These are phyloP conservation scores for Cladophialophora exuberans DNA, from an alignment of 2,329 filamentous ascomycete species.

Conservation along the genomic window DNA sequence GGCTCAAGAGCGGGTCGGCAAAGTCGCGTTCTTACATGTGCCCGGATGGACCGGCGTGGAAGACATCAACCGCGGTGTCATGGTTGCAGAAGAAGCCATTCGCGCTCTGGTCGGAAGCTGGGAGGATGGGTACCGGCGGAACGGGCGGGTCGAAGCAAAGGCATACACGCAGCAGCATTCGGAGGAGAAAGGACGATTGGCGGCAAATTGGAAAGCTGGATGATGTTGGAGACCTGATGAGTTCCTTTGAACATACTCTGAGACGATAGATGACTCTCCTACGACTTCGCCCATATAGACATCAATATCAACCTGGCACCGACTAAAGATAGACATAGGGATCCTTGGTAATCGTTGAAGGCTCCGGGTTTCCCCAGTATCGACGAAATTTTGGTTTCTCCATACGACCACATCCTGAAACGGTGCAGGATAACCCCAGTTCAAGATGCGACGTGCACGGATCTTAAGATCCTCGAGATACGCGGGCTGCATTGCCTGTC, in stretches of 20 bases:
- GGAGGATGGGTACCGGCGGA: slow-evolving; percentile 33
- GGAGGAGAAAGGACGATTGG: slow-evolving; percentile 8
- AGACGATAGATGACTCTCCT: too few species aligned
- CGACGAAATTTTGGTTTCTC: too few species aligned
- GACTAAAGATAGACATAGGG: too few species aligned
- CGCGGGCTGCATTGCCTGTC: background rate
- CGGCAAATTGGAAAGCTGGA: slow-evolving; percentile 3
- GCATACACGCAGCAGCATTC: slow-evolving; percentile 26
- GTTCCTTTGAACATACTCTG: too few species aligned
- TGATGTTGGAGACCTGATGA: background rate
- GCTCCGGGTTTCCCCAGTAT: too few species aligned
- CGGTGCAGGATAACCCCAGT: too few species aligned
- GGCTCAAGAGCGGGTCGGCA: slow-evolving; percentile 35
- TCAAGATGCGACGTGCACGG: background rate
- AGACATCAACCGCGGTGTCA: slow-evolving; percentile 44
- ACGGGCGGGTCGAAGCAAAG: background rate
- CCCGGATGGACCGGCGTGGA: slow-evolving; percentile 61
- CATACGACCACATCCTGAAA: too few species aligned
- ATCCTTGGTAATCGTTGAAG: too few species aligned
- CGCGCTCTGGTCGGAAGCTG: slow-evolving; percentile 47
- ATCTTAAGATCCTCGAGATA: background rate
- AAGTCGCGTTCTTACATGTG: slow-evolving; percentile 73
- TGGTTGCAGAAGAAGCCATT: slow-evolving; percentile 48
- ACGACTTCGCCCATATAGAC: too few species aligned
- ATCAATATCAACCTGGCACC: too few species aligned